Base-by-base conservation (phyloP, 441 rosid species). In the Pelargonium fulgidum region DNA sequence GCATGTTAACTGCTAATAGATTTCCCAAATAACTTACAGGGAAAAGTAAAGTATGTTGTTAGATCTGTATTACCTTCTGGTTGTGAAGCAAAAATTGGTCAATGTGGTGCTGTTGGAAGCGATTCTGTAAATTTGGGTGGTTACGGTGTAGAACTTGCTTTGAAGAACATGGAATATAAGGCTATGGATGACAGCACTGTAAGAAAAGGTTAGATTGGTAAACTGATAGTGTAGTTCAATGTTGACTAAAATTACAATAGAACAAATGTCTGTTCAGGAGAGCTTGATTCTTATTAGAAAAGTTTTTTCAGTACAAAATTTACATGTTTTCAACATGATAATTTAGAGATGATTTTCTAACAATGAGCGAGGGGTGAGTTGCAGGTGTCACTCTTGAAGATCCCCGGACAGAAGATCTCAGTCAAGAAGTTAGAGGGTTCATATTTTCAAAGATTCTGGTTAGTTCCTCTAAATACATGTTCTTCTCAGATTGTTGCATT, bases 161-260 rank as follows among this genome's bases (percentile, higher is more conserved):
- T 95, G 83, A 95, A 95, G 86, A 95, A 92, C 81, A 95, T 95
- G 98, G 97, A 95, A 80, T 95, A 95, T 75, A 92, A 95, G 79
- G 99, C 98, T 41, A 92, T 95, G 87, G 99, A 95, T 84, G 99
- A 95, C 77, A 89, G 88, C 81, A 80, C 90, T 10, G 77, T 95
- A 78, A 90, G 87, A 84, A 91, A 92, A 87, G 99, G 99, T 92
- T 66, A 71, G 79, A 65, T 73, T 58, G 65, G 24, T 61, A 56
- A 56, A 12, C 44, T 69, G n/a, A 1, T 64, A 42, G 39, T 36
- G 2, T 26, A 52, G 24, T 58, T 66, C 26, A 59, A 26, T 67
- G 62, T 67, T 19, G 6, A 2, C 9, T 7, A 39, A 39, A 39
- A 7, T 4, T 24, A 24, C 26, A 24, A 24, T 24, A 39, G 44